phyloP scores from a whole-genome alignment of 768 basidiomycete genomes.

The Lyophyllum atratum region DNA sequence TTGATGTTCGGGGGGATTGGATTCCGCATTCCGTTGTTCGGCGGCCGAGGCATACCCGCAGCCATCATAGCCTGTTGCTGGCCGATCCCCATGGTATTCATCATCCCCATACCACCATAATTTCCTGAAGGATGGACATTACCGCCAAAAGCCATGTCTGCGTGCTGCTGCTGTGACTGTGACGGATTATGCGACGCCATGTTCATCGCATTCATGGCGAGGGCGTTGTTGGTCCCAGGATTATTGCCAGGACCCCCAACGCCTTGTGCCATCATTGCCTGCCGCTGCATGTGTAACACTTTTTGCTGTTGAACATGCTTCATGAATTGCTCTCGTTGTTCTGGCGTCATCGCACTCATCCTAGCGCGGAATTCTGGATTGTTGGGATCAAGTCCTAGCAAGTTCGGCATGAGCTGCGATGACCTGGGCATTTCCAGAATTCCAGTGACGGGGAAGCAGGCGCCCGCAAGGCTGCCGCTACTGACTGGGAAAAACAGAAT shows the following conservation, averaged over 20 bases:
- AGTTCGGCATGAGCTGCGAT: neutral
- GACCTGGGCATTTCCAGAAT: conserved; percentile 38
- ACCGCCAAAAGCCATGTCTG: conserved; percentile 10
- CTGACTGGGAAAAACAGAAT: conserved; percentile 40
- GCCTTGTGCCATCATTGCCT: conserved; percentile 6
- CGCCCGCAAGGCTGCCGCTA: conserved; percentile 26
- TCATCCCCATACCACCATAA: conserved; percentile 21
- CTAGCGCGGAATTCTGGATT: conserved; percentile 18
- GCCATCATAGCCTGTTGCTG: conserved; percentile 25
- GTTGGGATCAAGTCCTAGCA: conserved; percentile 10
- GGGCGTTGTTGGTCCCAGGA: conserved; percentile 3
- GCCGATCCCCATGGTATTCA: conserved; percentile 21
- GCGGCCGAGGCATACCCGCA: conserved; percentile 19
- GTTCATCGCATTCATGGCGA: conserved; percentile 12
- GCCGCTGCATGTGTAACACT: conserved; percentile 5
- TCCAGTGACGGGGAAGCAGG: conserved; percentile 39
- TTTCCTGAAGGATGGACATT: conserved; percentile 10
- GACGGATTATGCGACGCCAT: conserved; percentile 8
- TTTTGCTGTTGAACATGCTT: conserved; percentile 16
- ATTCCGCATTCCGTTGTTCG: conserved; percentile 14
- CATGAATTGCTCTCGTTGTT: conserved; percentile 24
- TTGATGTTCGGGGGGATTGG: conserved; percentile 29
- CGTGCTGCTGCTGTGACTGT: conserved; percentile 19
- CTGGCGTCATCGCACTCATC: conserved; percentile 24
- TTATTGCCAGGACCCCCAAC: neutral